A percentile compares a stretch with the other conserved stretches of the same genome.
These are phyloP conservation scores for Cyberlindnera amylophila DNA, from an alignment of 805 yeast genomes.

Conservation along the genomic window DNA sequence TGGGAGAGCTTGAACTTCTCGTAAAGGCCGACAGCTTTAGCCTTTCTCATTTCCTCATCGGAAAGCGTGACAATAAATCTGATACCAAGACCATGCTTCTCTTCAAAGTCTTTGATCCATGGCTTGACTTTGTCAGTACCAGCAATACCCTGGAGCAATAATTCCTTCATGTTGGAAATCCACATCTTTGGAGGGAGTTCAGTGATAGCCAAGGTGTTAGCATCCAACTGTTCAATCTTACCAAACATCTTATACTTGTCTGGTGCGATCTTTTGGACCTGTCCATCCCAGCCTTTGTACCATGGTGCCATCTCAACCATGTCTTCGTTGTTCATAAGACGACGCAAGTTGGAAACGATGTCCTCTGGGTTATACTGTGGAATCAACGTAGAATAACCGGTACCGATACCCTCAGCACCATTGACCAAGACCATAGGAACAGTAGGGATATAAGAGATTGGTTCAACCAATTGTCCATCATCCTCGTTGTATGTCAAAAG, in stretches of 20 bases:
- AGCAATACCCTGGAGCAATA: constrained; percentile 63
- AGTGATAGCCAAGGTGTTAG: constrained; percentile 78
- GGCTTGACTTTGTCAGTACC: constrained; percentile 72
- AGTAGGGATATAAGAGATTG: constrained; percentile 93
- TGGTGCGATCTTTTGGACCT: constrained; percentile 55
- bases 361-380: constrained; percentile 90
- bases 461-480: constrained; percentile 92
- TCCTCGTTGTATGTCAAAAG: constrained; percentile 78
- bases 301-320: constrained; percentile 79
- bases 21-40: constrained; percentile 69
- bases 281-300: constrained; percentile 95
- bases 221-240: constrained; percentile 73
- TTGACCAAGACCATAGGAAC: constrained; percentile 92
- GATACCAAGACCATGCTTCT: constrained; percentile 82
- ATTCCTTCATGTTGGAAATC: constrained; percentile 90
- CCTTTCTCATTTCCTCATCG: constrained; percentile 79
- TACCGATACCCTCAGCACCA: constrained; percentile 97
- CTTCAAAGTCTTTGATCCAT: constrained; percentile 94
- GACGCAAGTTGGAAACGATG: constrained; percentile 67
- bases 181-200: constrained; percentile 91
- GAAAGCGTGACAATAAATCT: constrained; percentile 73
- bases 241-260: constrained; percentile 79
- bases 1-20: constrained; percentile 79
- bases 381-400: constrained; percentile 95
- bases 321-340: constrained; percentile 69